Evolutionary conservation across 78 protist species (phyloP).

Genomic region (Protostelium mycophagum): DNA sequence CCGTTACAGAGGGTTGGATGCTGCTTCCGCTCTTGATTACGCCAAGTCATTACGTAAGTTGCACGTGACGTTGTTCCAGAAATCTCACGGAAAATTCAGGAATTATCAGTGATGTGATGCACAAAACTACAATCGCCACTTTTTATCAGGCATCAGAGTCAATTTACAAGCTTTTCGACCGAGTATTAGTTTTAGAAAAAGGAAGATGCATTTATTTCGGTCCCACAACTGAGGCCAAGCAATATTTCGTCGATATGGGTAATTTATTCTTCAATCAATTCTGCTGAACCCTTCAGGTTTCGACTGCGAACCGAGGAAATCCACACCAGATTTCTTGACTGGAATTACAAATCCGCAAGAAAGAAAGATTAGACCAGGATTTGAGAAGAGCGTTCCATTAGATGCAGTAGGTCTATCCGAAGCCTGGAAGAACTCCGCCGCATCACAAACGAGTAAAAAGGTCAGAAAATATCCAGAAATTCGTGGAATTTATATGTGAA

Average conservation of each 20-base stretch:
- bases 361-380: conserved; percentile 31
- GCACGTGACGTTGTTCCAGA: background rate
- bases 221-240: conserved; percentile 31
- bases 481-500: no score
- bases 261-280: no score
- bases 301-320: conserved; percentile 54
- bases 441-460: background rate
- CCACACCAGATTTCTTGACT: conserved; percentile 46
- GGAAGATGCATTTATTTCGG: conserved; percentile 57
- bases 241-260: conserved; percentile 35
- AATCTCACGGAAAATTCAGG: background rate
- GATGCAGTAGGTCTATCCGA: conserved; percentile 35
- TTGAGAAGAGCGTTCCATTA: conserved; percentile 25
- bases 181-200: conserved; percentile 45
- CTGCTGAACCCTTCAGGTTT: conserved; percentile 15
- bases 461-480: no score
- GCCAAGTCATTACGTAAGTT: conserved; percentile 38
- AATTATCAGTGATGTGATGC: background rate
- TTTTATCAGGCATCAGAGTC: conserved; percentile 57
- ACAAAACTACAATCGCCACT: conserved; percentile 36
- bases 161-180: conserved; percentile 38
- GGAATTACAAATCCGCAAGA: conserved; percentile 65
- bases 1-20: conserved; percentile 54
- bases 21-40: conserved; percentile 59
- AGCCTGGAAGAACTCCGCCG: background rate